A percentile compares a stretch with the other conserved stretches of the same genome.
Evolutionary conservation across 2,329 filamentous ascomycete species (phyloP).

Genomic region (Zarea fungicola): DNA sequence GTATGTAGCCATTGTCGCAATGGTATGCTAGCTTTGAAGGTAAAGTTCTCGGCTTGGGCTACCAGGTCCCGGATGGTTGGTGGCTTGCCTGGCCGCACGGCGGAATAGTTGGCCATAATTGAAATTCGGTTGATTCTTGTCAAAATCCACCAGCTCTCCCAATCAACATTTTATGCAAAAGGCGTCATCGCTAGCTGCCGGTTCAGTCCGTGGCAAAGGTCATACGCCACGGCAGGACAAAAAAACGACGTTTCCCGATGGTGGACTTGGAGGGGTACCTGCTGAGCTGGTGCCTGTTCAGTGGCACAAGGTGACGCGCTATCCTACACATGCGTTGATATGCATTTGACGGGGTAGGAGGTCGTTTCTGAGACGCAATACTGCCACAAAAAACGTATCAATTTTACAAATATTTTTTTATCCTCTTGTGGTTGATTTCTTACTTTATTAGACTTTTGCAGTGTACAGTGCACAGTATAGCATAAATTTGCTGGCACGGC

Average conservation of each 20-base stretch:
- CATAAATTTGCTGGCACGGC: too few relatives aligned
- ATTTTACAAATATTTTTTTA: too few relatives aligned
- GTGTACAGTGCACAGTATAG: too few relatives aligned
- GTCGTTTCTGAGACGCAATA: too few relatives aligned
- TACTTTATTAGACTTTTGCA: too few relatives aligned
- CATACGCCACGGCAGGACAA: neutral
- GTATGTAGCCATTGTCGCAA: slow-evolving; percentile 79
- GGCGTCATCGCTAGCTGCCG: neutral
- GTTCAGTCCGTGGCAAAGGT: neutral
- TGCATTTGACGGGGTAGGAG: slow-evolving; percentile 4
- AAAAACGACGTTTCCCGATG: slow-evolving; percentile 2
- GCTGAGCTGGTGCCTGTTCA: slow-evolving; percentile 8
- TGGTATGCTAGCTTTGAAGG: slow-evolving; percentile 71
- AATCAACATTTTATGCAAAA: neutral
- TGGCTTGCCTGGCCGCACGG: slow-evolving; percentile 45
- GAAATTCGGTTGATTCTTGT: neutral
- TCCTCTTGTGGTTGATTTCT: too few relatives aligned
- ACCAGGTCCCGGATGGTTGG: slow-evolving; percentile 71
- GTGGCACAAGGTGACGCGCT: slow-evolving; percentile 3
- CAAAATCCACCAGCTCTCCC: slow-evolving; percentile 2
- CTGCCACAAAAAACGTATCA: neutral
- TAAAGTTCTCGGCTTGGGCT: slow-evolving; percentile 69
- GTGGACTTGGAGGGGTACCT: slow-evolving; percentile 12
- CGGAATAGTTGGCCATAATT: slow-evolving; percentile 23
- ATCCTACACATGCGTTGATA: neutral